Base-by-base conservation (phyloP, 2,329 filamentous ascomycete species). In the Gyromitra esculenta region DNA sequence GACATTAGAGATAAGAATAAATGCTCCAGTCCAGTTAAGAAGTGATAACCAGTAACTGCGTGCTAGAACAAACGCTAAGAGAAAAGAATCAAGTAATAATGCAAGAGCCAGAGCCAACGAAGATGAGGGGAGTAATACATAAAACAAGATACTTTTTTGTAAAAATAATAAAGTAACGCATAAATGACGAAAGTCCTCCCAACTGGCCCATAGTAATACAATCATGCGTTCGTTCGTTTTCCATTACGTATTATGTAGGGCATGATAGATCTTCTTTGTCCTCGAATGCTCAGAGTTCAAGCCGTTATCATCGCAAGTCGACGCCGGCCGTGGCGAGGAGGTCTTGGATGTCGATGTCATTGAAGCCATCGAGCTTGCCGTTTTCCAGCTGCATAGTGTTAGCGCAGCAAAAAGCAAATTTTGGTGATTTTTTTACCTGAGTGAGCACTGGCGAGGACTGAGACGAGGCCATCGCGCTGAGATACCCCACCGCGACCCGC, bases 311-410 rank as follows among this genome's bases (percentile, higher is more conserved):
- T 67, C 59, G 54, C 63, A 39, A 21, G 31, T 59, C 52, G 21
- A 77, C 70, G 69, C 78, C 78, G 6, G 73, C 73, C n/a, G 35
- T 72, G 35, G 52, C 60, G n/a, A 79, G 73, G 18, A 79, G 59
- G 7, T 64, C 63, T 54, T 74, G 65, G 59, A 79, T 71, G 35
- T 79, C 78, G n/a, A 57, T 48, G 18, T 76, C 50, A 21, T 77
- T 72, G 63, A 77, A 79, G n/a, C 78, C 78, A 15, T 56, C 66
- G 3, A 79, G 73, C 41, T 73, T 76, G 3, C 78, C 76, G 15
- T 75, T 75, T 54, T 79, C 78, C 18, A 79, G 35, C 60, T 77
- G 5, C 21, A n/a, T 11, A 5, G 35, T 48, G 54, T 76, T 68
- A 76, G 70, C n/a, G 31, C 41, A 50, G 54, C 45, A 15, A 57